Conservation (phyloP, 495 filamentous ascomycete species). For the Zalerion maritima region DNA sequence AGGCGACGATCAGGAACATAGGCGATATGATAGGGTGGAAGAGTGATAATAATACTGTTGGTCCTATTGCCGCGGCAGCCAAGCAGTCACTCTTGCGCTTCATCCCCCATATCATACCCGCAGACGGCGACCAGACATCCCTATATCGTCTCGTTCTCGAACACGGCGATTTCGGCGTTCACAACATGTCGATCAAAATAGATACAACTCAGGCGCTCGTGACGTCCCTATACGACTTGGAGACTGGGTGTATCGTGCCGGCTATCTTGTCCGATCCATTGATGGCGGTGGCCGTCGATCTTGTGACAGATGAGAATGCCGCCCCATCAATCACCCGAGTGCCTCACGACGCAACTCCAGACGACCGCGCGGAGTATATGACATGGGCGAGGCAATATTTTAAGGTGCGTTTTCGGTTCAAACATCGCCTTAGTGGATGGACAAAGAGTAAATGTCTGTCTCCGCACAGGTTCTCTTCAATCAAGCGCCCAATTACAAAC, state of each 20-base stretch:
- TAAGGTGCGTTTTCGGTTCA: constrained; percentile 10
- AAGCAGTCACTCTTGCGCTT: constrained; percentile 18
- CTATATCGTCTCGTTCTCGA: constrained; percentile 22
- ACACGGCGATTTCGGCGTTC: constrained; percentile 22
- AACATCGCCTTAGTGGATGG: constrained; percentile 6
- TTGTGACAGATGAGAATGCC: constrained; percentile 18
- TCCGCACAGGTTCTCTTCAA: constrained; percentile 9
- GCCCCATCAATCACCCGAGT: constrained; percentile 13
- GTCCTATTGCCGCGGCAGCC: constrained; percentile 17
- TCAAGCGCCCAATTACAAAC: constrained; percentile 15
- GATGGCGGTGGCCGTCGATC: constrained; percentile 15
- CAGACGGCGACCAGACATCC: constrained; percentile 8
- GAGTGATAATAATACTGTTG: constrained; percentile 15
- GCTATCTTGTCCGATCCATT: constrained; percentile 21
- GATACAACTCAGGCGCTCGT: constrained; percentile 12
- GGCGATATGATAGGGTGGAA: constrained; percentile 25
- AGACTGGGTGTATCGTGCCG: constrained; percentile 19
- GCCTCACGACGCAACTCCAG: constrained; percentile 8
- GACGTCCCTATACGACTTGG: constrained; percentile 22
- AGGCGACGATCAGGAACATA: constrained; percentile 19
- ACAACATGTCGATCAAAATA: constrained; percentile 19
- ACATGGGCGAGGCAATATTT: constrained; percentile 16
- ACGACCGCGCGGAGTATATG: constrained; percentile 12
- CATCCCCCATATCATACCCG: constrained; percentile 18
- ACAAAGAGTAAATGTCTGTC: constrained; percentile 8